phyloP scores from a whole-genome alignment of 176 grass and related monocot genomes.

The Ampelocalamus luodianensis region DNA sequence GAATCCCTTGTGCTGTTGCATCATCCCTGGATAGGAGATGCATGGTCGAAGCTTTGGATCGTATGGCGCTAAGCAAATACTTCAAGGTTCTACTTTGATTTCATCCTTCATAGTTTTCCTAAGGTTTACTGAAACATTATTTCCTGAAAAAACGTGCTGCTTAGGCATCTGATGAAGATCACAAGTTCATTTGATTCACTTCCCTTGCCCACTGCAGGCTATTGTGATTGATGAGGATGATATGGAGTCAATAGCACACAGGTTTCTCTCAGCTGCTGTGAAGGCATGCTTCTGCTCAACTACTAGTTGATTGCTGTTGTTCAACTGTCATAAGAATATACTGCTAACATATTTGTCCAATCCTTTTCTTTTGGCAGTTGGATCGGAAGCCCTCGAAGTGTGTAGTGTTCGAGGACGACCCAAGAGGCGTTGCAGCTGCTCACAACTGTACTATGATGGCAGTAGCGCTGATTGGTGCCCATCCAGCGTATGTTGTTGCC shows the following conservation, averaged over 20 bases:
- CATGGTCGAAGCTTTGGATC: conserved; percentile 80
- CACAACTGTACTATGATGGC: conserved; percentile 98
- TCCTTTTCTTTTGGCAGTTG: conserved; percentile 58
- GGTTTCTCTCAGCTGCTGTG: conserved; percentile 92
- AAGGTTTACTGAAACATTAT: conserved; percentile 30
- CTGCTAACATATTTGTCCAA: neutral
- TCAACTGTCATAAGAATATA: neutral
- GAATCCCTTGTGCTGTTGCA: conserved; percentile 86
- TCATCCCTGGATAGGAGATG: conserved; percentile 83
- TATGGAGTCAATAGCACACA: conserved; percentile 96
- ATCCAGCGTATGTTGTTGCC: conserved; percentile 70
- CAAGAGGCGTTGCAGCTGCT: conserved; percentile 78
- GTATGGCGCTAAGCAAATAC: conserved; percentile 82
- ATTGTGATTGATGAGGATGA: conserved; percentile 92
- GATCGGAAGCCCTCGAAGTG: conserved; percentile 93
- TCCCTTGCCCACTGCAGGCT: conserved; percentile 46
- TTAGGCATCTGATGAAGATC: neutral
- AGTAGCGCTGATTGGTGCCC: conserved; percentile 77
- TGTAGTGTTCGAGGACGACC: conserved; percentile 96
- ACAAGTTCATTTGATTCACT: neutral
- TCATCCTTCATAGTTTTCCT: conserved; percentile 4
- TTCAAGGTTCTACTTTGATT: conserved; percentile 63
- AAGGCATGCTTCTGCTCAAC: conserved; percentile 57
- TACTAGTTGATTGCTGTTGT: neutral
- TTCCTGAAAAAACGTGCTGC: conserved; percentile 15